phyloP scores from a whole-genome alignment of 2,329 filamentous ascomycete genomes.

The Neopestalotiopsis rosae region DNA sequence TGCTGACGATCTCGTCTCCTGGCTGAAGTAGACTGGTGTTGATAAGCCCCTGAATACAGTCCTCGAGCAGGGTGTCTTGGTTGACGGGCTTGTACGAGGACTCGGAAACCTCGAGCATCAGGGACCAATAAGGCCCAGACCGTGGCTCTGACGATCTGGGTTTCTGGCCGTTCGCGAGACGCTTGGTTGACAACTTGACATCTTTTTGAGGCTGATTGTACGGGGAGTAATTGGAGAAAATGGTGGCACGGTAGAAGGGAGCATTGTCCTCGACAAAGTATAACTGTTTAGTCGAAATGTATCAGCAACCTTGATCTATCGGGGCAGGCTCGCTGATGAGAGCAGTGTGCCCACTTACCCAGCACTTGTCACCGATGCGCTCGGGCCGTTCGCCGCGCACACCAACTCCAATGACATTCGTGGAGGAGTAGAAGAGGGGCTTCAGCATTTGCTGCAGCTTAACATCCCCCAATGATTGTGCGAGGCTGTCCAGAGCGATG shows the following conservation, averaged over 20 bases:
- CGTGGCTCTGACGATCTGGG: conserved; percentile 73
- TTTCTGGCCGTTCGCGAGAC: conserved; percentile 85
- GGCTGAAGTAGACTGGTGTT: conserved; percentile 96
- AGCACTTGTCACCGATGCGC: conserved; percentile 99
- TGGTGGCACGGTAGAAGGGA: conserved; percentile 98
- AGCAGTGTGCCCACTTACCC: conserved; percentile 58
- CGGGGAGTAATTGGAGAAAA: conserved; percentile 99
- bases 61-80: conserved; percentile 79
- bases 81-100: conserved; percentile 95
- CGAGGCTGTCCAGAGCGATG: conserved; percentile 92
- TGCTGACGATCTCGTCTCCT: conserved; percentile 93
- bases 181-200: conserved; percentile 83
- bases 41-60: conserved; percentile 93
- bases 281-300: conserved; percentile 53
- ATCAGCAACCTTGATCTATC: too few species aligned
- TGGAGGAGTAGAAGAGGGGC: conserved; percentile 94
- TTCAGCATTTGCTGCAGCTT: conserved; percentile 84
- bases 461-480: conserved; percentile 83
- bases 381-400: conserved; percentile 89
- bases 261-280: conserved; percentile 99
- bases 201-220: conserved; percentile 86
- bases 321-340: too few species aligned
- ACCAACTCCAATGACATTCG: conserved; percentile 95
- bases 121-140: conserved; percentile 97
- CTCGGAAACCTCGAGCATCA: conserved; percentile 98